Percentiles rank a stretch among this genome's conserved stretches.
Conservation (phyloP, 495 filamentous ascomycete species). For the Cercophora samala region DNA sequence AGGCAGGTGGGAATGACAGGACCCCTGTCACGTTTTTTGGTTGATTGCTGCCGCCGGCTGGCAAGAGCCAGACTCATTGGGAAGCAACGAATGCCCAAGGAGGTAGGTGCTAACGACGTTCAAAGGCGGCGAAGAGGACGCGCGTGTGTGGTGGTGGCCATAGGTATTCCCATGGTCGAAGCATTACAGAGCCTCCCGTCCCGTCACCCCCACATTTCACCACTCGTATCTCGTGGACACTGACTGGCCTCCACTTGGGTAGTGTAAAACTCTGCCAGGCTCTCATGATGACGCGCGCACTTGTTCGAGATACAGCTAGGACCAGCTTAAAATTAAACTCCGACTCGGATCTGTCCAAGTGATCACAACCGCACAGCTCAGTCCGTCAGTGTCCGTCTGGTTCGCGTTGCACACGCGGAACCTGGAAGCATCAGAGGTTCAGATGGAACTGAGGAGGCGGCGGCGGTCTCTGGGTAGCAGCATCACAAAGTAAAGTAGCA, state of each 20-base stretch:
- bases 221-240: neutral
- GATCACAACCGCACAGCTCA: neutral
- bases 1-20: too few relatives aligned
- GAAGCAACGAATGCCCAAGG: constrained; percentile 1
- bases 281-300: neutral
- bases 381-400: neutral
- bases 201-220: neutral
- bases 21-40: neutral
- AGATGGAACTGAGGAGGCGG: neutral
- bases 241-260: neutral
- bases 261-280: neutral
- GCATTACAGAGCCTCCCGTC: neutral
- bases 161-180: too few relatives aligned
- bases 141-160: neutral
- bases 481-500: neutral
- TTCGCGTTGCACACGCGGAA: neutral
- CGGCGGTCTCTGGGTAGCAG: neutral
- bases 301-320: neutral
- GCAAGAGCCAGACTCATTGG: too few relatives aligned
- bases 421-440: neutral
- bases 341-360: neutral
- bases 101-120: constrained; percentile 10
- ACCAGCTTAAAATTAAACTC: neutral
- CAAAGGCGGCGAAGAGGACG: neutral
- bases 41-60: neutral